Evolutionary conservation across 208 protist genomes (phyloP), one percentile per base, ranked within the genome.

Genomic region (Tetramitus jugosus): DNA sequence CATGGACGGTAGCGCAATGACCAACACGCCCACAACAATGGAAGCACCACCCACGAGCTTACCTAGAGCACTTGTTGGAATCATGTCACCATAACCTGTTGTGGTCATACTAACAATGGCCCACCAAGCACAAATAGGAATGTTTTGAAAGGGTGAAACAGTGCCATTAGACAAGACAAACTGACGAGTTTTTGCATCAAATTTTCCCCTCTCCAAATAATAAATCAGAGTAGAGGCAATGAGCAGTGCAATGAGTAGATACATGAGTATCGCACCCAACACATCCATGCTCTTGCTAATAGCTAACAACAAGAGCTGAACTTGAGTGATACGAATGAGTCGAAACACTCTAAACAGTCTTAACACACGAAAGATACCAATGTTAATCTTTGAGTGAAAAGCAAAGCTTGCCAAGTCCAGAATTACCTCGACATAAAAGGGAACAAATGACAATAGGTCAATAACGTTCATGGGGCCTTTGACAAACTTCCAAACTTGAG

Each of bases 41-140:
- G 49, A 26, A 56, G 14, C 10, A 56, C 14, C 10, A 56, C 14
- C 49, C 10, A 56, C 14, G 49, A 56, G 49, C 20, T 56, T 56
- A 56, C 49, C 49, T 26, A 62, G 6, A 62, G 4, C 33, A 2
- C 72, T 79, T 33, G n/a, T 52, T 14, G 77, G 77, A 61, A 77
- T 72, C 29, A 79, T 49, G 40, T 80, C 77, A 29, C 77, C 77
- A 65, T 80, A 80, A 13, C 77, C 77, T 6, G 79, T 29, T 61
- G 77, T 80, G n/a, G 72, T 65, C 37, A 80, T 37, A 26, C 72
- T 80, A 29, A 80, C 77, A 56, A 80, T 46, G 37, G 72, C 71
- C 23, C 29, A 80, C 77, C 77, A 80, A n/a, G 56, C 43, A 37
- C 43, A 42, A 1, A 71, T 49, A 20, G 74, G 23, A 65, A 80